A percentile compares a stretch with the other conserved stretches of the same genome.
phyloP scores from a whole-genome alignment of 2,329 filamentous ascomycete genomes.

The Arthrobotrys pseudoclavata region DNA sequence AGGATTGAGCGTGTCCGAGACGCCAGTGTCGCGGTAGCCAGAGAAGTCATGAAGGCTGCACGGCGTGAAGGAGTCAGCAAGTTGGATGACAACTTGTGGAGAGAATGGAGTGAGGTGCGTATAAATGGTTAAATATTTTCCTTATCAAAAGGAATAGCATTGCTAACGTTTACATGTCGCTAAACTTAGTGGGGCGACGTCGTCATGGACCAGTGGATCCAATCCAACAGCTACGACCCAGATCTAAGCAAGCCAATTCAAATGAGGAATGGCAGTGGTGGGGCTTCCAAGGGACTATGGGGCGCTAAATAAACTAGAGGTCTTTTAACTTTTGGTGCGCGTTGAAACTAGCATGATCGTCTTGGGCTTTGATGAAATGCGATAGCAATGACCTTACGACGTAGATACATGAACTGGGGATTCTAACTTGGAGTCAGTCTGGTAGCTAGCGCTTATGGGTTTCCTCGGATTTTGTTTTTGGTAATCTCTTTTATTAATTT shows the following conservation, averaged over 20 bases:
- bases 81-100: constrained; percentile 48
- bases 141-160: background rate
- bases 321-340: background rate
- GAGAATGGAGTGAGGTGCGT: constrained; percentile 60
- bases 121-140: background rate
- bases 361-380: constrained; percentile 13
- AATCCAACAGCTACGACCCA: constrained; percentile 55
- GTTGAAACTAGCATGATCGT: background rate
- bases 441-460: constrained; percentile 22
- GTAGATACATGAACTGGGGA: constrained; percentile 5
- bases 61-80: constrained; percentile 74
- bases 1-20: constrained; percentile 91
- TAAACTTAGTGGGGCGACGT: constrained; percentile 58
- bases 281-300: constrained; percentile 44
- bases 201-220: constrained; percentile 59
- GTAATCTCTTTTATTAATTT: constrained; percentile 1
- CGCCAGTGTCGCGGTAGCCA: constrained; percentile 87
- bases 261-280: constrained; percentile 17
- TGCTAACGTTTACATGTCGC: constrained; percentile 43
- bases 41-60: constrained; percentile 82
- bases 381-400: constrained; percentile 26
- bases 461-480: background rate
- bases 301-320: constrained; percentile 20
- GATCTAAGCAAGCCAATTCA: constrained; percentile 51
- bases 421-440: constrained; percentile 29